Conservation (phyloP, 495 filamentous ascomycete genomes). For the Aspergillus incahuasiensis region DNA sequence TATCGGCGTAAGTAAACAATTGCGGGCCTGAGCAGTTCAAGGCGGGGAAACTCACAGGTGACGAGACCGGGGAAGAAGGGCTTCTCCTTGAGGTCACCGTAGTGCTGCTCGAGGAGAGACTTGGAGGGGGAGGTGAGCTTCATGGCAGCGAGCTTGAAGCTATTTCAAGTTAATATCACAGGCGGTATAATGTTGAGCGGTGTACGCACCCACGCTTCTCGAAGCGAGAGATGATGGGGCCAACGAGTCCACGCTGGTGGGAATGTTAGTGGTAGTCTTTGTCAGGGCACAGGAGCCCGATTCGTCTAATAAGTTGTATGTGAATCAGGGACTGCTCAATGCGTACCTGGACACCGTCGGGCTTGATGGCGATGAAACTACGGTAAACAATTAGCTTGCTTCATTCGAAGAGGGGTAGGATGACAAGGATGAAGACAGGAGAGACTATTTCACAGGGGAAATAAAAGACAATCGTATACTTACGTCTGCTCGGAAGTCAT, state of each 20-base stretch:
- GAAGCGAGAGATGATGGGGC: slow-evolving; percentile 94
- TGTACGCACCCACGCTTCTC: slow-evolving; percentile 77
- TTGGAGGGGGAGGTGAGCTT: slow-evolving; percentile 85
- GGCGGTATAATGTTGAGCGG: neutral
- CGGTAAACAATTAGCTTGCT: slow-evolving; percentile 44
- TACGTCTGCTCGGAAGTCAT: slow-evolving; percentile 94
- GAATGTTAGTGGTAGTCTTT: slow-evolving; percentile 18
- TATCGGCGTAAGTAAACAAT: neutral
- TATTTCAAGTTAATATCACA: slow-evolving; percentile 27
- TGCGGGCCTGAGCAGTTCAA: neutral
- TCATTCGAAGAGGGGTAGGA: slow-evolving; percentile 20
- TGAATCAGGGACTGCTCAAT: neutral
- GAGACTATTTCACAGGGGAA: slow-evolving; percentile 7
- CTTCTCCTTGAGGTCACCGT: slow-evolving; percentile 86
- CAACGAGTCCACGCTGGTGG: slow-evolving; percentile 85
- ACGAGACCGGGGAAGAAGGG: slow-evolving; percentile 93
- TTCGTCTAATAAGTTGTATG: neutral
- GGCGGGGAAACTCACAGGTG: slow-evolving; percentile 57
- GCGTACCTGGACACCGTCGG: slow-evolving; percentile 95
- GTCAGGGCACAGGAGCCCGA: slow-evolving; percentile 9
- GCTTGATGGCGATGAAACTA: slow-evolving; percentile 99
- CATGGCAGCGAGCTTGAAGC: slow-evolving; percentile 97
- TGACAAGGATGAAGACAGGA: slow-evolving; percentile 20
- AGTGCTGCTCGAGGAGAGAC: slow-evolving; percentile 96
- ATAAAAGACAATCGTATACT: slow-evolving; percentile 35